Evolutionary conservation across 1,139 yeast genomes (phyloP), one percentile per base, ranked within the genome.

Genomic region (Yamadazyma blattariae): DNA sequence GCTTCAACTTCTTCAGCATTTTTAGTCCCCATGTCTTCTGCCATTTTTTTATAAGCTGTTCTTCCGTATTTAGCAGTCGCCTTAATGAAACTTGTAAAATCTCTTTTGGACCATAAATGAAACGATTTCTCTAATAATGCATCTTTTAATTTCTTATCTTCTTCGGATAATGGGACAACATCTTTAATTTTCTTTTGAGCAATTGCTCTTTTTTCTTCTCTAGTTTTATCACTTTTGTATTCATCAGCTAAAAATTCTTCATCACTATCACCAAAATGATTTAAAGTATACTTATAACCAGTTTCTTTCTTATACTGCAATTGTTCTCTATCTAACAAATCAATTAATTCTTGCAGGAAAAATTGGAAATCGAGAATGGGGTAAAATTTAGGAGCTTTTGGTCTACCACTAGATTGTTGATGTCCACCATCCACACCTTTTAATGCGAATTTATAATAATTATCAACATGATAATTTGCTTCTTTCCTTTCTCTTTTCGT

Each of bases 401-500:
- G 71, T 19, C 70, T 69, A 56, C 56, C 58, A 13, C 36, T 33
- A 7, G 47, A 42, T 29, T 54, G 52, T 7, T 42, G 27, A 5
- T 25, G 28, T 28, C 23, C 40, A 1, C 46, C 36, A 3, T 52
- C 30, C 4, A 57, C 46, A 7, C 54, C 52, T 59, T 70, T 78
- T 50, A 85, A 57, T 21, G 86, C 87, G 45, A 86, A 96, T 50
- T 85, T 86, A 52, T 89, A 89, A 54, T 89, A 89, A 30, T 82
- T 84, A 57, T 90, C 97, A 36, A 89, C 80, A 0, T 92, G 82
- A 52, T 89, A 90, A 5, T 87, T 84, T 48, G 83, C 87, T 45
- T 89, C 96, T 50, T 88, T 90, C 42, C 97, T 71, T 51, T 90
- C 95, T 54, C 98, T 76, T 52, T 89, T 86, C 4, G 92, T 72